Percentiles rank a stretch among this genome's conserved stretches.
These are phyloP conservation scores for Bretschneidera sinensis DNA, from an alignment of 345 rosid species.

Conservation along the genomic window DNA sequence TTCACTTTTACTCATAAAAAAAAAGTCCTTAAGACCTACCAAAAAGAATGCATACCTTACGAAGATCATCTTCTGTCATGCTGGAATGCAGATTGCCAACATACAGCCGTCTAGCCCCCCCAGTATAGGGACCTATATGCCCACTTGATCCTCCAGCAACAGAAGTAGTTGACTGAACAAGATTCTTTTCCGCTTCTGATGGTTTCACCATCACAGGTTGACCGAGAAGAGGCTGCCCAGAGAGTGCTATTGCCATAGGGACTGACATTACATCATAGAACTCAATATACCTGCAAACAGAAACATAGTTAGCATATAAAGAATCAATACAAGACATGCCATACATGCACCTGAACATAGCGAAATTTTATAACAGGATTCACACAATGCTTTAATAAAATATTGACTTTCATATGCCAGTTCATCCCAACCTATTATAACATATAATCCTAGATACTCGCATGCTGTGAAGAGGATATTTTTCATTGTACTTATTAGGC, in stretches of 20 bases:
- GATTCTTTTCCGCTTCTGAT: slow-evolving; percentile 99
- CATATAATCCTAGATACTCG: too few species aligned
- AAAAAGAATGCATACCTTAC: slow-evolving; percentile 49
- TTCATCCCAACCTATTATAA: too few species aligned
- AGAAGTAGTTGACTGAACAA: slow-evolving; percentile 84
- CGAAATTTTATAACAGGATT: not conserved
- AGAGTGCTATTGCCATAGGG: slow-evolving; percentile 99
- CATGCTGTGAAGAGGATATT: too few species aligned
- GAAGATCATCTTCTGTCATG: slow-evolving; percentile 88
- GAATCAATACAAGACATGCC: not conserved
- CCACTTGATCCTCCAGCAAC: slow-evolving; percentile 58
- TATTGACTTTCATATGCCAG: too few species aligned
- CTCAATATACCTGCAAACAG: slow-evolving; percentile 67
- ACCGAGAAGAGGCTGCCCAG: slow-evolving; percentile 96
- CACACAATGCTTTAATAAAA: too few species aligned
- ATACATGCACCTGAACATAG: not conserved
- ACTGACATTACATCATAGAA: slow-evolving; percentile 95
- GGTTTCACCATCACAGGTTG: slow-evolving; percentile 98
- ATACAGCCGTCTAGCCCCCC: slow-evolving; percentile 86
- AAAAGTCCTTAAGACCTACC: too few species aligned
- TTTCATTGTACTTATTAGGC: too few species aligned
- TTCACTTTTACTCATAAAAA: too few species aligned
- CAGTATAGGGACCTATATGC: slow-evolving; percentile 61
- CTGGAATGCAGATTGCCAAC: slow-evolving; percentile 89
- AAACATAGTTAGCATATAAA: slow-evolving; percentile 2